phyloP scores from a whole-genome alignment of 2,329 filamentous ascomycete genomes.

The Monilinia fructigena region DNA sequence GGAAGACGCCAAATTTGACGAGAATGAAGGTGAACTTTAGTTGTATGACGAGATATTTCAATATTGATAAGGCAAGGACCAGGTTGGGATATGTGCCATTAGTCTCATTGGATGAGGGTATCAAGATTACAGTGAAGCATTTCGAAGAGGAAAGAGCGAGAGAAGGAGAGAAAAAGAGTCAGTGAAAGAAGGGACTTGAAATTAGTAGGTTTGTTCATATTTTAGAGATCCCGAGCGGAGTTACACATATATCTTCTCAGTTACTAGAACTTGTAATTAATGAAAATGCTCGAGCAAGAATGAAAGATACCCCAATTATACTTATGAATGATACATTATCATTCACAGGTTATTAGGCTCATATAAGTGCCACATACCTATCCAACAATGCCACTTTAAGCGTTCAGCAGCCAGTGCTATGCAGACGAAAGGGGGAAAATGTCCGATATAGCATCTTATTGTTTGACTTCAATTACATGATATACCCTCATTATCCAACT shows the following conservation, averaged over 20 bases:
- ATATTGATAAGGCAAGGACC: slow-evolving; percentile 71
- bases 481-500: no score
- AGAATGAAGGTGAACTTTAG: slow-evolving; percentile 55
- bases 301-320: slow-evolving; percentile 1
- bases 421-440: no score
- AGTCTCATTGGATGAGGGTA: slow-evolving; percentile 65
- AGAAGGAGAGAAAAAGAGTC: slow-evolving; percentile 36
- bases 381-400: no score
- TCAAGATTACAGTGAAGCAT: slow-evolving; percentile 35
- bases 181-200: neutral
- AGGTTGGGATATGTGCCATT: slow-evolving; percentile 69
- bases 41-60: slow-evolving; percentile 75
- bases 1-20: slow-evolving; percentile 54
- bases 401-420: no score
- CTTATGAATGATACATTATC: neutral
- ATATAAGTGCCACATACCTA: no score
- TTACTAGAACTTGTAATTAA: slow-evolving; percentile 10
- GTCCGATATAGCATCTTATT: no score
- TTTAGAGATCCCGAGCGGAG: neutral
- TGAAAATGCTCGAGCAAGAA: neutral
- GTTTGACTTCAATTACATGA: no score
- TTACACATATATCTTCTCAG: neutral
- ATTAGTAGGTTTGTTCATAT: neutral
- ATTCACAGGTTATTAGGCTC: no score
- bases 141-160: slow-evolving; percentile 32